Conservation (phyloP, 805 yeast species). For the Maudiozyma saulgeensis region DNA sequence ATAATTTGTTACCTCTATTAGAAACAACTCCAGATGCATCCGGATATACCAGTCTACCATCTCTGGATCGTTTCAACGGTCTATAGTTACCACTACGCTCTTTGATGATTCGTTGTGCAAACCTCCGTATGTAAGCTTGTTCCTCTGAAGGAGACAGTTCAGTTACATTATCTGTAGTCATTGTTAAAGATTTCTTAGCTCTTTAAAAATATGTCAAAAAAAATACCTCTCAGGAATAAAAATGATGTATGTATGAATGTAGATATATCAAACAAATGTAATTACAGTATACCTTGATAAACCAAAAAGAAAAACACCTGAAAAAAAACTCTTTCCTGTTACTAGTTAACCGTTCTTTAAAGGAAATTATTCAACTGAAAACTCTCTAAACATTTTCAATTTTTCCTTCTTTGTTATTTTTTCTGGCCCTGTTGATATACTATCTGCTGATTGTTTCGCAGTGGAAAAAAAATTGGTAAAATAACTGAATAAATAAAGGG, state of each 20-base stretch:
- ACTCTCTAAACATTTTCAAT: not conserved
- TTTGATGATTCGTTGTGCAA: slow-evolving; percentile 22
- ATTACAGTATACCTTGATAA: too few relatives aligned
- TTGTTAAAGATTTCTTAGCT: not conserved
- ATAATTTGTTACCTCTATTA: slow-evolving; percentile 51
- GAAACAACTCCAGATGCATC: slow-evolving; percentile 30
- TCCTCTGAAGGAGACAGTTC: slow-evolving; percentile 6
- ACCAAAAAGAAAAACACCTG: too few relatives aligned
- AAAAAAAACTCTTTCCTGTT: too few relatives aligned
- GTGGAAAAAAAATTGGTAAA: too few relatives aligned
- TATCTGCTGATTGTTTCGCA: too few relatives aligned
- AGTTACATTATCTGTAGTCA: not conserved
- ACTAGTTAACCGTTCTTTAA: too few relatives aligned
- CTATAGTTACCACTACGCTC: slow-evolving; percentile 29
- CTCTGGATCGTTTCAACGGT: slow-evolving; percentile 20
- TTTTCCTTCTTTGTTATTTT: too few relatives aligned
- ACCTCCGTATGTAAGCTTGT: slow-evolving; percentile 11
- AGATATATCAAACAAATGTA: too few relatives aligned
- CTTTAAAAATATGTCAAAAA: not conserved
- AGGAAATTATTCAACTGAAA: not conserved
- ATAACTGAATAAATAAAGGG: too few relatives aligned
- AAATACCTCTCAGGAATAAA: too few relatives aligned
- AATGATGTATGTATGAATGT: too few relatives aligned
- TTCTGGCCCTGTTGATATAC: too few relatives aligned
- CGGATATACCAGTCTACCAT: slow-evolving; percentile 19